A percentile compares a stretch with the other conserved stretches of the same genome.
phyloP scores from a whole-genome alignment of 2,329 filamentous ascomycete genomes.

The Pestalotiopsis sp. region DNA sequence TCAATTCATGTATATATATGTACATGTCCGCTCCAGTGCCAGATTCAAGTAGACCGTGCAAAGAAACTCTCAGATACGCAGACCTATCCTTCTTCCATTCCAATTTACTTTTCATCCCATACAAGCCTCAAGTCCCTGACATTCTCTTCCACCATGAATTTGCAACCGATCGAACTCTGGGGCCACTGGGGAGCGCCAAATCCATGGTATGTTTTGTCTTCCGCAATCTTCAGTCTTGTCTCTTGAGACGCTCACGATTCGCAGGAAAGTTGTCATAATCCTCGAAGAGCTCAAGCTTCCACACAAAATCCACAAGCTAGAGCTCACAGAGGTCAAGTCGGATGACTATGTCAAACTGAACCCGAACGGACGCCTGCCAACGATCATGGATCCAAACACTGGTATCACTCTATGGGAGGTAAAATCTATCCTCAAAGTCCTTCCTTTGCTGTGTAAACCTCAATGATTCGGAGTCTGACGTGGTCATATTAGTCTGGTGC shows the following conservation, averaged over 20 bases:
- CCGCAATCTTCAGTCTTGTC: not conserved
- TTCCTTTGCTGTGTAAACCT: too few relatives aligned
- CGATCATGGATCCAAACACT: constrained; percentile 39
- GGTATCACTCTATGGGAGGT: constrained; percentile 45
- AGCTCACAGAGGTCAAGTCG: constrained; percentile 25
- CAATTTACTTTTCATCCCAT: too few relatives aligned
- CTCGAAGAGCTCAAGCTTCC: constrained; percentile 32
- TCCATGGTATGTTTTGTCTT: not conserved
- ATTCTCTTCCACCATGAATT: not conserved
- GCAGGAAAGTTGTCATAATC: constrained; percentile 27
- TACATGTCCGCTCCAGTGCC: not conserved
- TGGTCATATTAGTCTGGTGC: constrained; percentile 34
- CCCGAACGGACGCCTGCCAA: constrained; percentile 33
- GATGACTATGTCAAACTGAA: constrained; percentile 26
- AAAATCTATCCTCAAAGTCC: not conserved
- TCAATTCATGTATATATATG: not conserved
- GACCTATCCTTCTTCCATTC: too few relatives aligned
- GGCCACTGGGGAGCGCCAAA: constrained; percentile 3
- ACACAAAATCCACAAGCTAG: constrained; percentile 18
- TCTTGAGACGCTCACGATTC: not conserved
- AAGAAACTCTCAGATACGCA: not conserved
- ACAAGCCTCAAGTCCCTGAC: too few relatives aligned
- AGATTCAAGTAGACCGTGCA: not conserved
- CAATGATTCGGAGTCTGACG: not conserved
- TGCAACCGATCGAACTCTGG: not conserved